Percentiles rank a stretch among this genome's conserved stretches.
Evolutionary conservation across 441 rosid species (phyloP).

Genomic region (Populus hybrid): DNA sequence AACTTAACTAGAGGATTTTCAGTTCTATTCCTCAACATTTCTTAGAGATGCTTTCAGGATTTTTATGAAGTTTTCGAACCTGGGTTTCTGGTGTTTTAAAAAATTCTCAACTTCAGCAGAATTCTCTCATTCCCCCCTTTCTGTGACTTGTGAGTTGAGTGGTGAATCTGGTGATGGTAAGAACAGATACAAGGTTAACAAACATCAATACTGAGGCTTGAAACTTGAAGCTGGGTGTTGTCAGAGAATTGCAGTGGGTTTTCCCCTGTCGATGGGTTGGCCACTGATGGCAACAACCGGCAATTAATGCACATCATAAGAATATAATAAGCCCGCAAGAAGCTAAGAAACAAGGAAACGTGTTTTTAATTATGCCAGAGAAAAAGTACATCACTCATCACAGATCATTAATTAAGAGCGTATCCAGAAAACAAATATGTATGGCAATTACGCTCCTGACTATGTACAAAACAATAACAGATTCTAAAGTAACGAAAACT

Average conservation of each 20-base stretch:
- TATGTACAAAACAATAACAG: background rate
- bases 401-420: background rate
- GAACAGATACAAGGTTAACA: background rate
- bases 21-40: background rate
- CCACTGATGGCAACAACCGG: background rate
- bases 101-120: background rate
- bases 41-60: background rate
- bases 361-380: background rate
- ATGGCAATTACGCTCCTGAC: background rate
- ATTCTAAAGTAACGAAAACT: background rate
- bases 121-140: too few species aligned
- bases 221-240: background rate
- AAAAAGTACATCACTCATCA: background rate
- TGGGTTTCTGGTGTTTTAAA: background rate
- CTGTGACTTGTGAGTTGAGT: too few species aligned
- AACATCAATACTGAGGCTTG: too few species aligned
- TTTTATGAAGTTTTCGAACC: background rate
- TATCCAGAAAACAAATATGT: background rate
- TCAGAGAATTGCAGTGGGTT: background rate
- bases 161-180: too few species aligned
- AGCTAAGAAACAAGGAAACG: background rate
- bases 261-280: background rate
- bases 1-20: too few species aligned
- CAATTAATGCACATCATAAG: background rate
- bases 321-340: background rate